Conservation (phyloP, 2,329 filamentous ascomycete genomes). For the Colletotrichum acutatum region DNA sequence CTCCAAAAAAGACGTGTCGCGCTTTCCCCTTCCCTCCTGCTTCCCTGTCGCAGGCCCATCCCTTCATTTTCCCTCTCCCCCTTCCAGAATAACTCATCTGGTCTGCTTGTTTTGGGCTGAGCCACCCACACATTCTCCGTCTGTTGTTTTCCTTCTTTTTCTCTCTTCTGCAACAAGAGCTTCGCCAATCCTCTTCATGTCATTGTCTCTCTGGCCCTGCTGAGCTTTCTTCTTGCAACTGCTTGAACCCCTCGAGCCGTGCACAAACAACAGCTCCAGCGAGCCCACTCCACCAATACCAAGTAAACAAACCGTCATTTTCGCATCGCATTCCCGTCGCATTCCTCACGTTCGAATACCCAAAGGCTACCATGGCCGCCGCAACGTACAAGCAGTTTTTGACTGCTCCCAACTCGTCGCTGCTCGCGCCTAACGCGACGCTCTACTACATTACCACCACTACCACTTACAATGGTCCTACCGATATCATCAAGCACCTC, state of each 20-base stretch:
- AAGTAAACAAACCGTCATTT: conserved; percentile 13
- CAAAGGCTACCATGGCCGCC: conserved; percentile 49
- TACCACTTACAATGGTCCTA: conserved; percentile 75
- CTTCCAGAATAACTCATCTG: conserved; percentile 34
- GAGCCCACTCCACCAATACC: conserved; percentile 3
- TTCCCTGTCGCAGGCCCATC: conserved; percentile 34
- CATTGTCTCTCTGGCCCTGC: conserved; percentile 23
- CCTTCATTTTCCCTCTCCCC: conserved; percentile 36
- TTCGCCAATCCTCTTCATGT: conserved; percentile 8
- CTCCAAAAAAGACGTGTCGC: conserved; percentile 27
- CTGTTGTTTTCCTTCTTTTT: conserved; percentile 27
- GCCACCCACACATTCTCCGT: conserved; percentile 35
- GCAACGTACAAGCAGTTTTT: conserved; percentile 78
- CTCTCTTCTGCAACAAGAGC: conserved; percentile 10
- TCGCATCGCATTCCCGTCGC: conserved; percentile 27
- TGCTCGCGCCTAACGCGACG: conserved; percentile 73
- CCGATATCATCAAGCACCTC: conserved; percentile 87
- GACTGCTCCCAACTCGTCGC: conserved; percentile 70
- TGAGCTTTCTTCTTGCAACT: conserved; percentile 23
- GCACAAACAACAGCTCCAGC: conserved; percentile 15
- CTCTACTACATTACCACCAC: conserved; percentile 93
- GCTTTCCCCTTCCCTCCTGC: conserved; percentile 28
- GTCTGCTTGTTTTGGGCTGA: conserved; percentile 33
- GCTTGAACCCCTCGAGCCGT: conserved; percentile 27
- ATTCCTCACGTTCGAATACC: not conserved